Base-by-base conservation (phyloP, 2,329 filamentous ascomycete species). In the Pseudogymnoascus sp. region DNA sequence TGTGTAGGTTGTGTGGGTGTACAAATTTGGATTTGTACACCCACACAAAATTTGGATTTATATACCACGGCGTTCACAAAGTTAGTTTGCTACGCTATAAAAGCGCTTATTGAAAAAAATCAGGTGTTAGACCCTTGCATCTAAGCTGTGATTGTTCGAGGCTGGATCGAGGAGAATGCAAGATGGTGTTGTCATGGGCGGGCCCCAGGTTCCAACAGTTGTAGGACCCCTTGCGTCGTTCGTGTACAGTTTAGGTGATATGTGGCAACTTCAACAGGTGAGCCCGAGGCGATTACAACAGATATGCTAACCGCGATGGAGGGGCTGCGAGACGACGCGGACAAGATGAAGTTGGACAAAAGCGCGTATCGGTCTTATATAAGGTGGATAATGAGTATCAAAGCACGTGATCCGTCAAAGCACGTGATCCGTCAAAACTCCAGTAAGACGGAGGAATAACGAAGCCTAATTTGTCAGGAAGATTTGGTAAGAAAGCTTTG, bases 391-490 rank as follows among this genome's bases (percentile, higher is more conserved):
- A 38, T 19, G 8, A 19, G 10, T 21, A 39, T 0, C 1, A 23
- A 23, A 26, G 7, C 41, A 48, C 41, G 41, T 48, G 41, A 26
- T 9, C 10, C 1, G 1, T 12, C 2, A 13, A 3, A 10, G 2
- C 38, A 41, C 19, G 38, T 41, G 38, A 41, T 13, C 41, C 28
- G 41, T 28, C 41, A 52, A 12, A 19, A 52, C 3, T 30, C 3
- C 5, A 3, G 45, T 52, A 30, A 30, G 45, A 52, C 45, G 26
- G 45, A 30, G 45, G 45, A n/a, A 52, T 52, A 52, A 18, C 30
- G 41, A 52, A 12, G 26, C 41, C 41, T 52, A n/a, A 52, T 52
- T 52, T 52, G 41, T 52, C 45, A 52, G 41, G 21, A 28, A 48
- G 21, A 48, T n/a, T 15, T 48, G 41, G 21, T 48, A 48, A 48